Evolutionary conservation across 2,329 filamentous ascomycete species (phyloP).

Genomic region (Trichoderma koningiopsis): DNA sequence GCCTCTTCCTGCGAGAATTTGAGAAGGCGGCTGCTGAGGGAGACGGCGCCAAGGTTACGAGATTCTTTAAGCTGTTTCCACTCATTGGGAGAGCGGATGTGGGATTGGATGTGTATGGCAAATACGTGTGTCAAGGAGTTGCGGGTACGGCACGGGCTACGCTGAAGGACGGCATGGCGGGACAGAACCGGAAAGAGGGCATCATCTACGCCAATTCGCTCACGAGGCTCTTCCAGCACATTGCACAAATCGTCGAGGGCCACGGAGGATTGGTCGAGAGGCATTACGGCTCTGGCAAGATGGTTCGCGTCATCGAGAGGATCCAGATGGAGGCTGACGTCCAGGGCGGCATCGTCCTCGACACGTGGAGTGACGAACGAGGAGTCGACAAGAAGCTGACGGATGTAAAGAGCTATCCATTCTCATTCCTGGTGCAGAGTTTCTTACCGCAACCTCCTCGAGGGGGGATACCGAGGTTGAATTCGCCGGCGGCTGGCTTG

Average conservation of each 20-base stretch:
- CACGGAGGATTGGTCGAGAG: slow-evolving; percentile 89
- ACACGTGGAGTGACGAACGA: slow-evolving; percentile 93
- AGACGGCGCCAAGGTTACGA: slow-evolving; percentile 86
- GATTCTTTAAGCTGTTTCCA: slow-evolving; percentile 98
- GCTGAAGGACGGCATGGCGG: slow-evolving; percentile 67
- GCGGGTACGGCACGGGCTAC: slow-evolving; percentile 79
- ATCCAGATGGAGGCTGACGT: slow-evolving; percentile 94
- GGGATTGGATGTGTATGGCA: slow-evolving; percentile 90
- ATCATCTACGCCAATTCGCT: slow-evolving; percentile 91
- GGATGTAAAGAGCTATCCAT: slow-evolving; percentile 96
- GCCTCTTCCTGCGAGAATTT: slow-evolving; percentile 89
- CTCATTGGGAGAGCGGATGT: slow-evolving; percentile 87
- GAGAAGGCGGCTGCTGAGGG: slow-evolving; percentile 84
- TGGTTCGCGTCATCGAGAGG: slow-evolving; percentile 90
- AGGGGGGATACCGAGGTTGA: slow-evolving; percentile 66
- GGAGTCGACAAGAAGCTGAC: slow-evolving; percentile 82
- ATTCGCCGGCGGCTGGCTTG: slow-evolving; percentile 70
- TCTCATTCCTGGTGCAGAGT: slow-evolving; percentile 94
- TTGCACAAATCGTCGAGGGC: slow-evolving; percentile 92
- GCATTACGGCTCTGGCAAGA: slow-evolving; percentile 90
- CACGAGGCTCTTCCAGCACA: slow-evolving; percentile 94
- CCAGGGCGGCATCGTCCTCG: slow-evolving; percentile 91
- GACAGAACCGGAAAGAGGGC: slow-evolving; percentile 61
- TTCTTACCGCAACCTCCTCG: slow-evolving; percentile 75
- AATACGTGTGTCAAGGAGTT: slow-evolving; percentile 94